Percentiles rank a stretch among this genome's conserved stretches.
Evolutionary conservation across 345 rosid genomes (phyloP).

Genomic region (Citrus trifoliata): DNA sequence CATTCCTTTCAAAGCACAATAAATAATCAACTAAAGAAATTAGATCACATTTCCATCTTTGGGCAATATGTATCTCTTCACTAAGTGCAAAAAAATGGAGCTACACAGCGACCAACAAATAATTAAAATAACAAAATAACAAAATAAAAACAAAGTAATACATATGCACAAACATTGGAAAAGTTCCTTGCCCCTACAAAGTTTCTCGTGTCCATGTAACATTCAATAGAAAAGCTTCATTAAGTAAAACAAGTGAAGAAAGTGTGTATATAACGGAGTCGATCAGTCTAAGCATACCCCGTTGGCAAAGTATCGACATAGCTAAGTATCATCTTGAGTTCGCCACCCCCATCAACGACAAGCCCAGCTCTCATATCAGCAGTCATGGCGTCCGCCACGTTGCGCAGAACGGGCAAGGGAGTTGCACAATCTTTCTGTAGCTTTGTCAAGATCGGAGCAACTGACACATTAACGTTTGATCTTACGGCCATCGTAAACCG

Average conservation of each 20-base stretch:
- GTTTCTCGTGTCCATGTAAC: not conserved
- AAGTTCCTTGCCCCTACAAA: not conserved
- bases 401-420: constrained; percentile 57
- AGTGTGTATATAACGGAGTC: too few species aligned
- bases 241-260: not conserved
- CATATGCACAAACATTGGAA: not conserved
- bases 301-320: constrained; percentile 72
- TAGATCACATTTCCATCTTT: not conserved
- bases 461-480: constrained; percentile 34
- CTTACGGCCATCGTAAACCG: constrained; percentile 43
- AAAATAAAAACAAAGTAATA: not conserved
- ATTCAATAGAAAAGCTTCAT: not conserved
- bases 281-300: constrained; percentile 40
- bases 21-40: not conserved
- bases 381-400: constrained; percentile 63
- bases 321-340: constrained; percentile 80
- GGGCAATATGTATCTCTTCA: not conserved
- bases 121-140: not conserved
- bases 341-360: constrained; percentile 64
- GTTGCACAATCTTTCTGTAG: constrained; percentile 68
- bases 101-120: not conserved
- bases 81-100: not conserved
- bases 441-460: constrained; percentile 53
- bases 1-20: constrained; percentile 42
- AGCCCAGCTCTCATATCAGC: constrained; percentile 74